Evolutionary conservation across 2,329 filamentous ascomycete genomes (phyloP), one percentile per base, ranked within the genome.

Genomic region (Colletotrichum sp.): DNA sequence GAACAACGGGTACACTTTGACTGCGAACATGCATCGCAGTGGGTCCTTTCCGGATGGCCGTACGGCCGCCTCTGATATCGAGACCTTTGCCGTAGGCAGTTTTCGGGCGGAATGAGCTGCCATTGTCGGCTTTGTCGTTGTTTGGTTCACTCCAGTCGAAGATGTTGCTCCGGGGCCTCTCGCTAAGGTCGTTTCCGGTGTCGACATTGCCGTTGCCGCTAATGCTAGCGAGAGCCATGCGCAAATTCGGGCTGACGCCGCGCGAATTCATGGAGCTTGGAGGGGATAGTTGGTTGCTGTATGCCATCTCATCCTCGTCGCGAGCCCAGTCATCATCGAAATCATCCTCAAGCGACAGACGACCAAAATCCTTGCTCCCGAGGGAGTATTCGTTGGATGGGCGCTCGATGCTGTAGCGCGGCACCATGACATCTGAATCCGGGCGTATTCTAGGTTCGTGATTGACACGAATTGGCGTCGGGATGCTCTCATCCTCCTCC

Each of bases 101-200:
- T 80, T 91, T 93, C 2, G 94, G 94, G 30, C 94, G 90, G 62
- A 89, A 88, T n/a, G 89, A 89, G 52, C 89, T 89, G 32, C 90
- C 90, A 75, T 89, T 90, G 63, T 93, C 91, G 68, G 88, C 85
- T 84, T 92, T 94, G 28, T 94, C 93, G 75, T 91, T 87, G 30
- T 90, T 85, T 16, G 93, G 89, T 82, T 96, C 95, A 64, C 93
- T 92, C 94, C 94, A 95, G 83, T 96, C 94, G 80, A 96, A 96
- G 5, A 96, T 87, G 79, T 90, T 96, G 83, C 93, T 94, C 76
- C 90, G 86, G 4, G 90, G 90, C 16, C 91, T 88, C 69, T 93
- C 90, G 59, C 79, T 82, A 49, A 80, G 68, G 44, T 80, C 79
- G 18, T 80, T 80, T 15, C 57, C 34, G 10, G 32, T 72, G 30